Evolutionary conservation across 2,329 filamentous ascomycete genomes (phyloP), one percentile per base, ranked within the genome.

Genomic region (Aspergillus proliferans): DNA sequence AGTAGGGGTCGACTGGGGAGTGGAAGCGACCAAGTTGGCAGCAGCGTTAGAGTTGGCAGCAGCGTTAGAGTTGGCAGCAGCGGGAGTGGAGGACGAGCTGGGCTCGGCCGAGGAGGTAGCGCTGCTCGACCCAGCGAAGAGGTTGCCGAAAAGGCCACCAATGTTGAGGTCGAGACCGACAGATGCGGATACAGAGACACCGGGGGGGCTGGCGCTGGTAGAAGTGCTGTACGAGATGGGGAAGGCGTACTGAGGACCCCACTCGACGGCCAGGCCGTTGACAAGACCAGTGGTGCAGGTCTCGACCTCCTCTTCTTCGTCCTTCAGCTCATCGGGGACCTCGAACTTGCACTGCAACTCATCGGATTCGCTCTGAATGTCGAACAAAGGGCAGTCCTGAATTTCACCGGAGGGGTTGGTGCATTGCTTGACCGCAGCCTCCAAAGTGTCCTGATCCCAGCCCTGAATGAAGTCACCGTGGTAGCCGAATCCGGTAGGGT

Each of bases 391-490:
- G 71, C 91, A 96, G 67, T 91, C 88, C 40, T 77, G 61, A 42
- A 95, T 82, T 39, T 74, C 61, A 30, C 91, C 91, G 8, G 81
- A 83, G 0, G 61, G 63, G 68, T 83, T 86, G 46, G 85, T 92
- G 78, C 91, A 95, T 6, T 75, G 79, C 43, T 90, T 68, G 53
- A 91, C 76, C n/a, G 88, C 88, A 5, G 77, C 46, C 67, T 90
- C 82, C 33, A 93, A 77, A 68, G 88, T 83, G 3, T 75, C 71
- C 7, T 71, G 62, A 2, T 90, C 79, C 88, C 88, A 94, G 24
- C 87, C 88, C 63, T 79, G 84, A 60, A 90, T 83, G 70, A 92
- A 91, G 63, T 94, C 88, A 44, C 78, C 88, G 63, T 93, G 74
- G 65, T 88, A 88, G 33, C 87, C 85, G 57, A 77, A 87, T 43